phyloP scores from a whole-genome alignment of 805 yeast species.

The Ogataea paraovalis region DNA sequence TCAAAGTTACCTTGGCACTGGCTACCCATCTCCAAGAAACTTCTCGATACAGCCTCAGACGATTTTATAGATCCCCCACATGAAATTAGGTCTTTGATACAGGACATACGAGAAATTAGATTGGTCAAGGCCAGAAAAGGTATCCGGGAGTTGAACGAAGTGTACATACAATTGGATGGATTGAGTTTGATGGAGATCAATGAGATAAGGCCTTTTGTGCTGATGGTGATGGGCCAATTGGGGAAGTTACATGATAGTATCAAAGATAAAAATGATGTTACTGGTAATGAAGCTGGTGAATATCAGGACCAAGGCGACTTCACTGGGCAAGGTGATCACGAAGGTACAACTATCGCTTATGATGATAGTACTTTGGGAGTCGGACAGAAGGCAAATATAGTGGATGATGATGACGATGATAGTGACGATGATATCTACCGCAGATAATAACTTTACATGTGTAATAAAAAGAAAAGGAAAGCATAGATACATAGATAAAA shows the following conservation, averaged over 20 bases:
- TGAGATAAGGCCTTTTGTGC: slow-evolving; percentile 79
- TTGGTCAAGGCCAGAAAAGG: slow-evolving; percentile 80
- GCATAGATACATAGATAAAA: no score
- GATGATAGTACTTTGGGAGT: neutral
- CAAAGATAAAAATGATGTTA: slow-evolving; percentile 9
- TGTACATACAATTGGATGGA: slow-evolving; percentile 79
- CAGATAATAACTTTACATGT: slow-evolving; percentile 5
- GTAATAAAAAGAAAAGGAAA: neutral
- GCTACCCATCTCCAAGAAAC: slow-evolving; percentile 73
- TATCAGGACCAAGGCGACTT: neutral
- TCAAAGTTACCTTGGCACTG: slow-evolving; percentile 80
- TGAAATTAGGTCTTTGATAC: slow-evolving; percentile 63
- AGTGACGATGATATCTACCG: slow-evolving; percentile 24
- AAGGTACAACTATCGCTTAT: slow-evolving; percentile 1
- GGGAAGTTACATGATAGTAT: slow-evolving; percentile 46
- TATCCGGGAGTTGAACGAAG: slow-evolving; percentile 69
- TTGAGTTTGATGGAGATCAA: slow-evolving; percentile 81
- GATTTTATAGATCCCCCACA: slow-evolving; percentile 75
- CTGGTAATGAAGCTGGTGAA: neutral
- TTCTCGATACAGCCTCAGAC: slow-evolving; percentile 66
- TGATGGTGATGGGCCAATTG: slow-evolving; percentile 76
- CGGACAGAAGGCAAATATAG: neutral
- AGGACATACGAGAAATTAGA: slow-evolving; percentile 82
- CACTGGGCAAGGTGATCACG: neutral
- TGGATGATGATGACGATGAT: slow-evolving; percentile 14